Evolutionary conservation across 208 protist species (phyloP).

Genomic region (Naegleria lovaniensis): DNA sequence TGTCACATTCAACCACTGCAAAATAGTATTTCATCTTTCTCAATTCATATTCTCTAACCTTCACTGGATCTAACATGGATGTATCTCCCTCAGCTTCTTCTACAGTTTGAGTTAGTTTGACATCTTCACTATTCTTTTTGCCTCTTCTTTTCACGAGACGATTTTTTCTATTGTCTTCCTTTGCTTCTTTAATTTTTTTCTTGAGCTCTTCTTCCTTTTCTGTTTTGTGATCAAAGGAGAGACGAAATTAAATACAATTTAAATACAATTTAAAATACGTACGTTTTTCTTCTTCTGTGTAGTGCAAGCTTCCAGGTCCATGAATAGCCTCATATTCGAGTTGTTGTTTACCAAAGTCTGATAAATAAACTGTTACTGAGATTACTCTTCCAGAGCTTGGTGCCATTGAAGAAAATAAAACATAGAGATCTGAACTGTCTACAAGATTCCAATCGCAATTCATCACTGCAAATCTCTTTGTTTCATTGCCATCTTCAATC

Average conservation of each 20-base stretch:
- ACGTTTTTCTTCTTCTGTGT: background rate
- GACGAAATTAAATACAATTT: too few relatives aligned
- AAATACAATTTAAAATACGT: background rate
- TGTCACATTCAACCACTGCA: constrained; percentile 89
- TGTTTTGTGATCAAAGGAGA: background rate
- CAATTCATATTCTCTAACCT: constrained; percentile 76
- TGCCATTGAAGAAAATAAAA: constrained; percentile 86
- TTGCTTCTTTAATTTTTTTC: background rate
- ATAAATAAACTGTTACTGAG: constrained; percentile 84
- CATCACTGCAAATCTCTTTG: constrained; percentile 77
- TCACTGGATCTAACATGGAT: background rate
- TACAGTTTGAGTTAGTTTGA: background rate
- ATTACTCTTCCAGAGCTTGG: constrained; percentile 79
- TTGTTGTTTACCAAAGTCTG: constrained; percentile 84
- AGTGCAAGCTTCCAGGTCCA: constrained; percentile 45
- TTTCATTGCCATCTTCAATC: constrained; percentile 42
- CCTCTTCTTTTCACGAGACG: background rate
- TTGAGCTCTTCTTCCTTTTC: background rate
- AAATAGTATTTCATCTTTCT: constrained; percentile 91
- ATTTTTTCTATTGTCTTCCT: background rate
- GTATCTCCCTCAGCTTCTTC: background rate
- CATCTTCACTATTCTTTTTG: background rate
- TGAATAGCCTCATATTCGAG: constrained; percentile 70
- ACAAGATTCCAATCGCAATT: constrained; percentile 91
- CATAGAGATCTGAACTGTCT: constrained; percentile 81